Base-by-base conservation (phyloP, 1,284 basidiomycete species). In the Ustilago shanxiensis region DNA sequence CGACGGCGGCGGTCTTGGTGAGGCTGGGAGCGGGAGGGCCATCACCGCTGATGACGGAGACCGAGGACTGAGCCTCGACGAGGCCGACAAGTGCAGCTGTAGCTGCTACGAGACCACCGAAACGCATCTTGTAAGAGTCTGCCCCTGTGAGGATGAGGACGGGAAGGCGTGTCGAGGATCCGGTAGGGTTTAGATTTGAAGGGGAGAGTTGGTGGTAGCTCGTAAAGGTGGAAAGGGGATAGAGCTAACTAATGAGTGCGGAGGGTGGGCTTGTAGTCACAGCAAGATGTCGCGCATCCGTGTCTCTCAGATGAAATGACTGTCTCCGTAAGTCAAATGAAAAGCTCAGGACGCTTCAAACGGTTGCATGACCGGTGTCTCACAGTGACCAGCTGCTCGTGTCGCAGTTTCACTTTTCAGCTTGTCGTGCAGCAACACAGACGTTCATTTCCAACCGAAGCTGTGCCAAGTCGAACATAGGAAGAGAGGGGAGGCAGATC, bases 11-110 rank as follows among this genome's bases (percentile, higher is more conserved):
- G 22, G 65, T 71, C 10, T 59, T 60, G 3, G 61, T 58, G 29
- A 72, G 54, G 47, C 68, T 72, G 33, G 73, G 73, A 3, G 73
- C 59, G 26, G 57, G 61, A 44, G 69, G 73, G 2, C 73, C 73
- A 58, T 76, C 73, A 29, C 66, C 64, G 65, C 44, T 64, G 53
- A 69, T 66, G 63, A 70, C n/a, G 13, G 62, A 47, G 1, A 18
- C 18, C 52, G 66, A 62, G 45, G 37, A 55, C 31, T 73, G 71
- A 18, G 62, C 71, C 55, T 73, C 35, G 60, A 60, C 70, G 2
- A 72, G 41, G 33, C 56, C 39, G 53, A 52, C 22, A 18, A 72
- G 41, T 13, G 47, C 57, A 26, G 64, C 60, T 13, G 69, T 54
- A n/a, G 60, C 60, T 52, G 64, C 57, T 29, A 44, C 53, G 8